Conservation (phyloP, 2,329 filamentous ascomycete genomes). For the Lachnum nothofagi region DNA sequence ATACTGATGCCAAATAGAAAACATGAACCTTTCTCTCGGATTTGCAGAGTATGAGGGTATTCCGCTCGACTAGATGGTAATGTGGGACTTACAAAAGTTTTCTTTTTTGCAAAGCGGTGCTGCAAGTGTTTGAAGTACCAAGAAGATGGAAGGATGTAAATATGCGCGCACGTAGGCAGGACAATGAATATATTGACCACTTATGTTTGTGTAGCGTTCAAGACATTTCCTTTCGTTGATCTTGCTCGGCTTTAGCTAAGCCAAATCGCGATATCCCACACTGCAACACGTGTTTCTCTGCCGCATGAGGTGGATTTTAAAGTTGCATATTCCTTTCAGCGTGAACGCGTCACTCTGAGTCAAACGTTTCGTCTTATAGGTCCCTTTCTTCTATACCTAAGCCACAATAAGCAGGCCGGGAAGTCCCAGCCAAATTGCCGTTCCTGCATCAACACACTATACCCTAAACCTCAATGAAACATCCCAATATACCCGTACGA, state of each 20-base stretch:
- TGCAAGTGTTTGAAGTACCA: neutral
- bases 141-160: neutral
- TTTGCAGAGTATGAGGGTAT: conserved; percentile 88
- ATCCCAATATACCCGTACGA: no score
- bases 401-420: no score
- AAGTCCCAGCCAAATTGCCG: no score
- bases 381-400: no score
- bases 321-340: no score
- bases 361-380: no score
- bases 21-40: conserved; percentile 88
- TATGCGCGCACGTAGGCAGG: neutral
- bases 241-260: neutral
- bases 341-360: no score
- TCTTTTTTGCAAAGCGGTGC: neutral
- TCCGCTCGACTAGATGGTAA: conserved; percentile 41
- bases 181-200: conserved; percentile 7
- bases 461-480: no score
- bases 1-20: conserved; percentile 50
- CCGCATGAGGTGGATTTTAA: no score
- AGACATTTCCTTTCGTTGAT: neutral
- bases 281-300: no score
- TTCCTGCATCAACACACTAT: no score
- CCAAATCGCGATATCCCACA: neutral
- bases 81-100: conserved; percentile 2
- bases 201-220: neutral